Evolutionary conservation across 139 green algal species (phyloP), one percentile per base, ranked within the genome.

Genomic region (Volvox reticuliferus): DNA sequence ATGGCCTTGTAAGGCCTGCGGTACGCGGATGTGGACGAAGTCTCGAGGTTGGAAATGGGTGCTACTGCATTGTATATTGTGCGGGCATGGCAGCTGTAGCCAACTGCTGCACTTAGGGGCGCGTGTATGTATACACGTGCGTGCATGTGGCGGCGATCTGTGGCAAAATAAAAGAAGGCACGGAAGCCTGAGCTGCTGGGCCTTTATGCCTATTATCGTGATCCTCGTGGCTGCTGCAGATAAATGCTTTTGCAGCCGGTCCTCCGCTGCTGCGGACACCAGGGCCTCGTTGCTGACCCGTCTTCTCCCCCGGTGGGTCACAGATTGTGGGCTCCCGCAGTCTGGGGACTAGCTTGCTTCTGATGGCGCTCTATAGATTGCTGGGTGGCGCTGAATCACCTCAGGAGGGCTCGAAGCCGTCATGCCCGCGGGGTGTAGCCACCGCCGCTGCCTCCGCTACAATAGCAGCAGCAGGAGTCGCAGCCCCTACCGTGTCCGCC

Each of bases 251-350:
- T 69, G 6, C 65, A 28, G 65, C 65, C 65, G 65, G 65, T 73
- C 65, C 65, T 73, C 65, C 65, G 65, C 65, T 73, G 65, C 24
- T 24, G 21, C 65, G 6, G 21, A 12, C 6, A 16, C 24, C 65
- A 55, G 44, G 44, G 5, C 5, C 44, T 55, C 44, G 44, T 55
- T 55, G 44, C 44, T 55, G 44, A 55, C 44, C 44, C 44, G 44
- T 55, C 44, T 55, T 55, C 44, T 55, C 9, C 44, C 44, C 44
- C 9, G 44, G 5, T 55, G 44, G 44, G 44, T 9, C 33, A 24
- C 82, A 88, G 82, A 35, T 88, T 20, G 82, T 88, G 63, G 65
- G 82, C 82, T 88, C 82, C 35, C 82, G 82, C 65, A 28, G 82
- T 67, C 32, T 88, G 2, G 82, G n/a, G 6, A 35, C 35, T 0